Evolutionary conservation across 352 stramenopile species (phyloP).

Genomic region (Phytophthora foliorum): DNA sequence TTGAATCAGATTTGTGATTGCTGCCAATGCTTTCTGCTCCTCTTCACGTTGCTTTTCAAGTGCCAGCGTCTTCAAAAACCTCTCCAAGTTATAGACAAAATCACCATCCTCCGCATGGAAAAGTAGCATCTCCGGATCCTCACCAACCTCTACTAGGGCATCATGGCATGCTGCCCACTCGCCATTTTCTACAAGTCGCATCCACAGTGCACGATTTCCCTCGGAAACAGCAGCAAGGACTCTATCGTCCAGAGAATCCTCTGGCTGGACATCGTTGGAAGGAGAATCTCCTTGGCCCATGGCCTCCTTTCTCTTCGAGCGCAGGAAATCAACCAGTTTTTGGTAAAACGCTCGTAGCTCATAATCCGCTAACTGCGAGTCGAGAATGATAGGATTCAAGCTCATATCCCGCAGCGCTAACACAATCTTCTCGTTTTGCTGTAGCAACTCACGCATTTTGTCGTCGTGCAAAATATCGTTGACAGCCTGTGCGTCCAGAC

Average conservation of each 20-base stretch:
- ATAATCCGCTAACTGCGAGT: constrained; percentile 54
- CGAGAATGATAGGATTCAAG: constrained; percentile 60
- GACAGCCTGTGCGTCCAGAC: constrained; percentile 48
- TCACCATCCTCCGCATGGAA: constrained; percentile 68
- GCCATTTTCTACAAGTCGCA: constrained; percentile 26
- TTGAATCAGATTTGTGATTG: constrained; percentile 34
- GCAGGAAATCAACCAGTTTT: constrained; percentile 54
- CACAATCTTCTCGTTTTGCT: constrained; percentile 58
- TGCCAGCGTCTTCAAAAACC: constrained; percentile 46
- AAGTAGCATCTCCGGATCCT: constrained; percentile 74
- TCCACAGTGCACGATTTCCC: constrained; percentile 34
- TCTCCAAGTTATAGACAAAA: constrained; percentile 45
- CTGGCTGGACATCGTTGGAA: background rate
- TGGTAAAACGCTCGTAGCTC: constrained; percentile 67
- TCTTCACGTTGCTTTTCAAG: constrained; percentile 36
- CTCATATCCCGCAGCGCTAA: constrained; percentile 74
- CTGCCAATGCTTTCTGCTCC: constrained; percentile 18
- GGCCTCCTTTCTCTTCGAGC: constrained; percentile 25
- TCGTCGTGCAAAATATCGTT: constrained; percentile 62
- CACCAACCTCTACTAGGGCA: constrained; percentile 65
- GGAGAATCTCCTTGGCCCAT: background rate
- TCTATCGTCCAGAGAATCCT: constrained; percentile 47
- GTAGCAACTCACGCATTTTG: constrained; percentile 49
- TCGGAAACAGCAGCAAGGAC: constrained; percentile 39
- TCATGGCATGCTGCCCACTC: constrained; percentile 48